A percentile compares a stretch with the other conserved stretches of the same genome.
These are phyloP conservation scores for Diaporthe humulicola DNA, from an alignment of 2,329 filamentous ascomycete species.

Conservation along the genomic window DNA sequence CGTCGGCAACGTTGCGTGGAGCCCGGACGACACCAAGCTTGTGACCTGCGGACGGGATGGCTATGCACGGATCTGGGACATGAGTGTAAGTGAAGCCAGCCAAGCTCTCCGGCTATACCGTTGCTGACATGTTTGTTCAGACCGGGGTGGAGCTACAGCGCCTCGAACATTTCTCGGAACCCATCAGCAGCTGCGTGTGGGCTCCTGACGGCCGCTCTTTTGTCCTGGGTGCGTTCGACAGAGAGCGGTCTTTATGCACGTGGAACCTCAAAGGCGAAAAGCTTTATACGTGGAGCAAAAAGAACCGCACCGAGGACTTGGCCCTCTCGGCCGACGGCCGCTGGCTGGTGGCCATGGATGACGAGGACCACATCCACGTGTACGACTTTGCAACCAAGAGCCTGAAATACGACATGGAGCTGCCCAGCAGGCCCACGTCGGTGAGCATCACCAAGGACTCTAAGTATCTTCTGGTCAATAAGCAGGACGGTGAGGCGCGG, in stretches of 20 bases:
- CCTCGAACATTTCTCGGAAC: constrained; percentile 81
- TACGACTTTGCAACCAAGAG: constrained; percentile 84
- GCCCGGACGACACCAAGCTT: constrained; percentile 88
- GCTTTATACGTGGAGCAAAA: constrained; percentile 75
- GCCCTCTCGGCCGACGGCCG: constrained; percentile 85
- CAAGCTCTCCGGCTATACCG: background rate
- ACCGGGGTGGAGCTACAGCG: constrained; percentile 73
- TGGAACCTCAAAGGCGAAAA: constrained; percentile 76
- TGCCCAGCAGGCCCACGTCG: constrained; percentile 79
- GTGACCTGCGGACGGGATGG: constrained; percentile 86
- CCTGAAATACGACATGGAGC: constrained; percentile 79
- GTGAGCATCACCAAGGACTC: constrained; percentile 87
- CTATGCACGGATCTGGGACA: constrained; percentile 82
- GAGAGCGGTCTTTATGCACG: constrained; percentile 74
- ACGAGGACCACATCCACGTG: constrained; percentile 78
- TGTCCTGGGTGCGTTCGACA: constrained; percentile 83
- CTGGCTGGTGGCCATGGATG: constrained; percentile 83
- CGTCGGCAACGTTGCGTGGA: constrained; percentile 89
- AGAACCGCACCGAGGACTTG: constrained; percentile 85
- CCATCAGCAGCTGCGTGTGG: constrained; percentile 93
- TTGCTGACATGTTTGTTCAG: constrained; percentile 53
- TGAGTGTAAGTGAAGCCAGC: constrained; percentile 64
- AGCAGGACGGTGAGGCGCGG: constrained; percentile 81
- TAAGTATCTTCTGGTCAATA: constrained; percentile 84
- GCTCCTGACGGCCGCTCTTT: constrained; percentile 82